Evolutionary conservation across 345 rosid genomes (phyloP).

Genomic region (Ceriops tagal): DNA sequence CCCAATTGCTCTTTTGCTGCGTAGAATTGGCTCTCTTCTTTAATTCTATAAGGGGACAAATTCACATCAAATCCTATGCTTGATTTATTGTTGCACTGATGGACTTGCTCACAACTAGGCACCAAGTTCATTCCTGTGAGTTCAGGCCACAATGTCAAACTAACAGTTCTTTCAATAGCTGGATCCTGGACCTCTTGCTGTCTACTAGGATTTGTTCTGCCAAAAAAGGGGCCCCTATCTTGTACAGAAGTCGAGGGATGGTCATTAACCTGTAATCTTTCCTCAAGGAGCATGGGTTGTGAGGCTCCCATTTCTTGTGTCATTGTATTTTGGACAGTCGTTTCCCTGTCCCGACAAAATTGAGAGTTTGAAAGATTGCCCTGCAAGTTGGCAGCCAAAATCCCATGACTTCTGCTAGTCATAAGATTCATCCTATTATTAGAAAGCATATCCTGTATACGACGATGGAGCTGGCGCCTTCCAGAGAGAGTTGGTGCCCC

Average conservation of each 20-base stretch:
- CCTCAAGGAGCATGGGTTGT: conserved; percentile 36
- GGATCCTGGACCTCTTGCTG: conserved; percentile 40
- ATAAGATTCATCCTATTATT: conserved; percentile 43
- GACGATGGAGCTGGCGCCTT: conserved; percentile 82
- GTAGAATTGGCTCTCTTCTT: conserved; percentile 40
- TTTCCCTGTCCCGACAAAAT: conserved; percentile 44
- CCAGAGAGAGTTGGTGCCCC: conserved; percentile 76
- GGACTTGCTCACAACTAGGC: conserved; percentile 36
- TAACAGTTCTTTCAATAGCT: conserved; percentile 27
- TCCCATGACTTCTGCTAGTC: conserved; percentile 45
- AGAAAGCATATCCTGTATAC: conserved; percentile 65
- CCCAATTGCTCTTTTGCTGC: conserved; percentile 62
- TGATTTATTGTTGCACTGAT: conserved; percentile 41
- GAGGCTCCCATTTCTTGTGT: conserved; percentile 32
- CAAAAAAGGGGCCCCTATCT: conserved; percentile 35
- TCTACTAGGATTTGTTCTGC: conserved; percentile 40
- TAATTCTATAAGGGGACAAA: conserved; percentile 25
- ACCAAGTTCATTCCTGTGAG: conserved; percentile 32
- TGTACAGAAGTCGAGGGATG: conserved; percentile 37
- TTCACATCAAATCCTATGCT: conserved; percentile 34
- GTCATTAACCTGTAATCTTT: conserved; percentile 32
- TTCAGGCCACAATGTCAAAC: conserved; percentile 54
- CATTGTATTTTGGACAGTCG: conserved; percentile 37
- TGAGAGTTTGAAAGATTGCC: conserved; percentile 35
- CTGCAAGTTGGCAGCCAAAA: conserved; percentile 37